Base-by-base conservation (phyloP, 768 basidiomycete genomes). In the Dacryopinax spathularia region DNA sequence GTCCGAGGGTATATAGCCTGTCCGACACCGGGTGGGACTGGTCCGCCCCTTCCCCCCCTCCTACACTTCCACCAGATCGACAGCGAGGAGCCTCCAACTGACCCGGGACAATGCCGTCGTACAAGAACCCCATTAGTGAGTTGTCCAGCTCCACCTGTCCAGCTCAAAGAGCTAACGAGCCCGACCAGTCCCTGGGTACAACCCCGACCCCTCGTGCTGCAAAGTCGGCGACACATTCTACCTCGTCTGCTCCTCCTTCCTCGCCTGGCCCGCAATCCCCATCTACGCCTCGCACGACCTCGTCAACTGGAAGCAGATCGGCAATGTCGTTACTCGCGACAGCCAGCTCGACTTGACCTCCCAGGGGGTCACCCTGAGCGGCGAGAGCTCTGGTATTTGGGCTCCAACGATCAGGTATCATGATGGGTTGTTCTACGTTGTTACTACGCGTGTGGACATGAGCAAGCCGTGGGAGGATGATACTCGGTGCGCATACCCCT, bases 231-330 rank as follows among this genome's bases (percentile, higher is more conserved):
- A 56, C 29, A 73, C 70, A 10, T 75, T 73, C 63, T 75, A 73
- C 65, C 74, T 73, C 66, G 74, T 70, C 1, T 70, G 69, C 12
- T 72, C 71, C 34, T 73, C 72, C 12, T 75, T 75, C 65, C 74
- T 73, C 61, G 73, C 74, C 18, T 73, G 74, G 37, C 74, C 74
- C 3, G 74, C 73, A 1, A 71, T 75, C 29, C 74, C 74, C 1
- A 68, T 75, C 15, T 73, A 72, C 60, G 68, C 73, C 5, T 72
- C 70, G 61, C 70, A 72, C 56, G 74, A 75, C 60, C 66, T 75
- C 20, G 68, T 69, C 60, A 70, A 70, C 44, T 75, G 73, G 71
- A 69, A 65, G 62, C 67, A 74, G 29, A 75, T 75, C 27, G 73
- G 74, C 20, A 69, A 69, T 33, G 68, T 69, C 20, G 27, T 69